A percentile compares a stretch with the other conserved stretches of the same genome.
phyloP scores from a whole-genome alignment of 352 stramenopile genomes.

The Globisporangium carolinianum region DNA sequence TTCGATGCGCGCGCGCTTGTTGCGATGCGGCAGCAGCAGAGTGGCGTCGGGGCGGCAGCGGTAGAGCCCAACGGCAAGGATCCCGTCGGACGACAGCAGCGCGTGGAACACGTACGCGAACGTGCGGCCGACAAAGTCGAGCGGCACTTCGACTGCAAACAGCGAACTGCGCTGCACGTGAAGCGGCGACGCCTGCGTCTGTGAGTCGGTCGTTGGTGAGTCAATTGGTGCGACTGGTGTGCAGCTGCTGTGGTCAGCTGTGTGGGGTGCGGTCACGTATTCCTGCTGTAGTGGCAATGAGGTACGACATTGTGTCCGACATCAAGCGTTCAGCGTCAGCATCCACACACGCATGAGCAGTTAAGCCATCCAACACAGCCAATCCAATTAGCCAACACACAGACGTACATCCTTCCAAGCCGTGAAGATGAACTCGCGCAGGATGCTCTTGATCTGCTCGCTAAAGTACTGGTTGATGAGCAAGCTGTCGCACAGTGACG shows the following conservation, averaged over 20 bases:
- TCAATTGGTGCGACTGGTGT: constrained; percentile 19
- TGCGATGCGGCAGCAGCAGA: constrained; percentile 13
- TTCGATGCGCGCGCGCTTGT: constrained; percentile 33
- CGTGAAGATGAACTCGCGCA: constrained; percentile 82
- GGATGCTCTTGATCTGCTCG: constrained; percentile 79
- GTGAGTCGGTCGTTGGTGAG: constrained; percentile 5
- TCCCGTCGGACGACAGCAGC: constrained; percentile 70
- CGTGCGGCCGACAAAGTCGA: constrained; percentile 72
- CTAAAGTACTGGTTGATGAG: constrained; percentile 90
- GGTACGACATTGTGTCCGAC: not conserved
- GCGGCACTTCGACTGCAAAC: constrained; percentile 73
- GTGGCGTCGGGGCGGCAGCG: constrained; percentile 51
- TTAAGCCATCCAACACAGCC: too few species aligned
- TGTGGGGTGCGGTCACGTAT: constrained; percentile 20
- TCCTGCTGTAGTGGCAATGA: constrained; percentile 15
- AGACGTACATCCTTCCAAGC: constrained; percentile 54
- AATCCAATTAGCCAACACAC: too few species aligned
- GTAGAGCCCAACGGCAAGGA: constrained; percentile 72
- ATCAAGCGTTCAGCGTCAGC: constrained; percentile 1
- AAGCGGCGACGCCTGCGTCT: constrained; percentile 19
- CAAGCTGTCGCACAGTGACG: constrained; percentile 76
- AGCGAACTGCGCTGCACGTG: constrained; percentile 62
- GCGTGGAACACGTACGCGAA: constrained; percentile 85
- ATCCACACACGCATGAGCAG: not conserved
- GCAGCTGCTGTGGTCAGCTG: not conserved